Conservation (phyloP, 1,284 basidiomycete genomes). For the Ceratobasidium sp. region DNA sequence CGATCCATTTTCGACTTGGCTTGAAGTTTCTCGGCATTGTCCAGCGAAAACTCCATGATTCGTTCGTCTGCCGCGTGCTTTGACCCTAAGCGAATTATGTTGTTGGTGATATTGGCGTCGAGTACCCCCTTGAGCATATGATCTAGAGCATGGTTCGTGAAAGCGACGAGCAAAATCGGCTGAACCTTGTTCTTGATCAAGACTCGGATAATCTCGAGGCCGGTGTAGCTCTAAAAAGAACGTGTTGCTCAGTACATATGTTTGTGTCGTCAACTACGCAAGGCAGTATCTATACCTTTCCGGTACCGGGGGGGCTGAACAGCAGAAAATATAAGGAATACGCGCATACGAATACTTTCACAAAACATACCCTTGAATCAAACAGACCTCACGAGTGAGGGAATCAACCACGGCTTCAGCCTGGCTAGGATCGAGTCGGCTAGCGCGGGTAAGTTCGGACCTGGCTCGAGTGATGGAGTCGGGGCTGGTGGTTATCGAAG, state of each 20-base stretch:
- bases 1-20: constrained; percentile 60
- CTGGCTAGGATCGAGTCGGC: constrained; percentile 74
- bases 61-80: constrained; percentile 68
- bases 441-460: constrained; percentile 60
- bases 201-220: constrained; percentile 73
- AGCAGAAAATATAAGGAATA: too few species aligned
- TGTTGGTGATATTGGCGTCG: constrained; percentile 70
- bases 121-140: constrained; percentile 74
- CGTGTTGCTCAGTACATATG: background rate
- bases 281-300: constrained; percentile 68
- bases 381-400: constrained; percentile 68
- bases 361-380: constrained; percentile 77
- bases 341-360: background rate
- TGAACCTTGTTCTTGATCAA: constrained; percentile 66
- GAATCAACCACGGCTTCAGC: constrained; percentile 74
- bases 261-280: background rate
- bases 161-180: constrained; percentile 76
- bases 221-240: constrained; percentile 69
- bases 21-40: constrained; percentile 54
- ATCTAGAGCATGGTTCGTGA: constrained; percentile 82
- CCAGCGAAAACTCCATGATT: constrained; percentile 70
- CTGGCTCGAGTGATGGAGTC: constrained; percentile 61
- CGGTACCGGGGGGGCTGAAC: constrained; percentile 77
- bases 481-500: constrained; percentile 57
- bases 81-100: constrained; percentile 74